Conservation (phyloP, 2,329 filamentous ascomycete species). For the Didymosphaeria variabile region DNA sequence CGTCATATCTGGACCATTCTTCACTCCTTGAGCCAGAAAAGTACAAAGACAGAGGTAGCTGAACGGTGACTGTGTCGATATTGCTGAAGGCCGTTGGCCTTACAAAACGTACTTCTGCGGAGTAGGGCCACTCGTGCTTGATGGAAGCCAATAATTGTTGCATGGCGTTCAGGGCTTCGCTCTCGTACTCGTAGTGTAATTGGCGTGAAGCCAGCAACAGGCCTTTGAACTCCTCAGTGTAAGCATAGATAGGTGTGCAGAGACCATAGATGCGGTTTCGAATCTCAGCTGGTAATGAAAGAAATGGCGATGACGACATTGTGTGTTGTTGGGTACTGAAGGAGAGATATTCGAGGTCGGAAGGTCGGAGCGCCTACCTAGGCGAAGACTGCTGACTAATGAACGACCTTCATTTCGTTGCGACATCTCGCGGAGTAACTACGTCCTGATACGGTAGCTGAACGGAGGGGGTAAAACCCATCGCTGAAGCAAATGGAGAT, state of each 20-base stretch:
- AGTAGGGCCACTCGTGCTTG: conserved; percentile 13
- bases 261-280: conserved; percentile 16
- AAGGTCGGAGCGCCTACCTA: not conserved
- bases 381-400: not conserved
- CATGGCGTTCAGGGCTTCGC: conserved; percentile 16
- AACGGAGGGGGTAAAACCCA: too few relatives aligned
- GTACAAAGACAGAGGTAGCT: conserved; percentile 16
- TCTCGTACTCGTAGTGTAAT: conserved; percentile 12
- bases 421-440: too few relatives aligned
- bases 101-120: not conserved
- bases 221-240: conserved; percentile 13
- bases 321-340: not conserved
- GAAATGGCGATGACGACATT: conserved; percentile 4
- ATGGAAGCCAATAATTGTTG: conserved; percentile 1
- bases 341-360: not conserved
- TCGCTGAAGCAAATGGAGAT: too few relatives aligned
- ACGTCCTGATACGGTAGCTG: too few relatives aligned
- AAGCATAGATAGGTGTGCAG: conserved; percentile 16
- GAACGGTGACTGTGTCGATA: conserved; percentile 7
- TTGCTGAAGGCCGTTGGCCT: not conserved
- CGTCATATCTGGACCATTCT: not conserved
- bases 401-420: too few relatives aligned
- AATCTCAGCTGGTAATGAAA: conserved; percentile 14
- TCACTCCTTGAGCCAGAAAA: conserved; percentile 1
- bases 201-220: conserved; percentile 18